Evolutionary conservation across 192 early-diverging fungal genomes (phyloP).

Genomic region (Umbelopsis isabellina): DNA sequence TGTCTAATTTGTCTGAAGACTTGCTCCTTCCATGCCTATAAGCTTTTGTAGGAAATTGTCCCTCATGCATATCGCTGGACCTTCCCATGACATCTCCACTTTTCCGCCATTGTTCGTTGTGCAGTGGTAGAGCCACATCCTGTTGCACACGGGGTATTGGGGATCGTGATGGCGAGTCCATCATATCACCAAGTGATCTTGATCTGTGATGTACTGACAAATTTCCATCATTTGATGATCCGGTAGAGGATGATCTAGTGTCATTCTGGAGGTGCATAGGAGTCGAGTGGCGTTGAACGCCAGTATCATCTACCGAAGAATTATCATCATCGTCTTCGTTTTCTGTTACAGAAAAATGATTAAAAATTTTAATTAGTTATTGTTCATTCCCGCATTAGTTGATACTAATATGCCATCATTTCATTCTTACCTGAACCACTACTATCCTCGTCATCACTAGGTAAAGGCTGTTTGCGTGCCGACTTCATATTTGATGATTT

Average conservation of each 20-base stretch:
- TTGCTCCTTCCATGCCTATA: neutral
- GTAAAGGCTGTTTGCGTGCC: conserved; percentile 28
- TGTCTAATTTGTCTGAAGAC: conserved; percentile 13
- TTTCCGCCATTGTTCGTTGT: neutral
- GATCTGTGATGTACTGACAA: neutral
- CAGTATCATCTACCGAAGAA: neutral
- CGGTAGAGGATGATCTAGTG: neutral
- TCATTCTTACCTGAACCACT: conserved; percentile 16
- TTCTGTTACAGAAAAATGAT: neutral
- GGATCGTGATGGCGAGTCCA: neutral
- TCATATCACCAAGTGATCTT: conserved; percentile 4
- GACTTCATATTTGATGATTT: conserved; percentile 7
- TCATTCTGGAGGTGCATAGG: neutral
- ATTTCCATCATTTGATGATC: neutral
- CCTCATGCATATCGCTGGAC: neutral
- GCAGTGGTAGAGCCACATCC: neutral
- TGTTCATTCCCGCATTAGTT: no score
- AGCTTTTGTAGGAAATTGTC: neutral
- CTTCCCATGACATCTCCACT: neutral
- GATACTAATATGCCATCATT: neutral
- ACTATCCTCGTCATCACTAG: conserved; percentile 35
- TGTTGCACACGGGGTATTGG: neutral
- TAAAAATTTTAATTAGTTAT: no score
- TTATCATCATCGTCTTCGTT: conserved; percentile 26
- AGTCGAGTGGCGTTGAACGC: neutral